A percentile compares a stretch with the other conserved stretches of the same genome.
phyloP scores from a whole-genome alignment of 1,284 basidiomycete species.

The Inonotus obliquus region DNA sequence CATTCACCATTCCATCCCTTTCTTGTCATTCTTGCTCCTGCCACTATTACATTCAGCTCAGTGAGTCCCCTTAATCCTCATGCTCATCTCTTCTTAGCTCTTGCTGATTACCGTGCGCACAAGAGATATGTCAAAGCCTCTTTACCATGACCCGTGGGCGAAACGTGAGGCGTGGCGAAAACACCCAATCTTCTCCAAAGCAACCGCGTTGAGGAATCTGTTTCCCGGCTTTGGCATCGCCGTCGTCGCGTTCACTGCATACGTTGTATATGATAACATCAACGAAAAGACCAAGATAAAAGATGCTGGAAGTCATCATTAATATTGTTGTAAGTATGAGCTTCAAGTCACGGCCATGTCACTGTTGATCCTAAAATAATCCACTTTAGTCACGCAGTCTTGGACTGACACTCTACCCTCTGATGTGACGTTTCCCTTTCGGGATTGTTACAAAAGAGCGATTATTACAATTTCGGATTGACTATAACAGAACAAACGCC shows the following conservation, averaged over 20 bases:
- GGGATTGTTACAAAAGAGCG: slow-evolving; percentile 3
- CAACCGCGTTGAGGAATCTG: slow-evolving; percentile 80
- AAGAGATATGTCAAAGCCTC: slow-evolving; percentile 49
- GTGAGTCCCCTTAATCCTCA: neutral
- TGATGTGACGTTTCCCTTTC: neutral
- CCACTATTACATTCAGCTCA: neutral
- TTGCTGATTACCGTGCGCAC: slow-evolving; percentile 3
- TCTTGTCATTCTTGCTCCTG: neutral
- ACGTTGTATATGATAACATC: slow-evolving; percentile 80
- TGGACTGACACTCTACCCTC: neutral
- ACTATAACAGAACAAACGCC: neutral
- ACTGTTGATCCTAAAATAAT: neutral
- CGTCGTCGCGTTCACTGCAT: slow-evolving; percentile 84
- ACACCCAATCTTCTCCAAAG: slow-evolving; percentile 80
- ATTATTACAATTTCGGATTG: slow-evolving; percentile 3
- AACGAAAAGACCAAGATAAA: slow-evolving; percentile 26
- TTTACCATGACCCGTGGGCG: slow-evolving; percentile 93
- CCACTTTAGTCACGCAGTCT: neutral
- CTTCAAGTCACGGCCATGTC: neutral
- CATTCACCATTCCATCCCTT: neutral
- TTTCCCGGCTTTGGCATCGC: slow-evolving; percentile 94
- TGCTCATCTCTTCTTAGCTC: neutral
- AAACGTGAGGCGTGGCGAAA: slow-evolving; percentile 93
- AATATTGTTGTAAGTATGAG: neutral
- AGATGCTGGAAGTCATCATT: slow-evolving; percentile 11